Evolutionary conservation across 1,284 basidiomycete genomes (phyloP), one percentile per base, ranked within the genome.

Genomic region (Pseudozyma sp.): DNA sequence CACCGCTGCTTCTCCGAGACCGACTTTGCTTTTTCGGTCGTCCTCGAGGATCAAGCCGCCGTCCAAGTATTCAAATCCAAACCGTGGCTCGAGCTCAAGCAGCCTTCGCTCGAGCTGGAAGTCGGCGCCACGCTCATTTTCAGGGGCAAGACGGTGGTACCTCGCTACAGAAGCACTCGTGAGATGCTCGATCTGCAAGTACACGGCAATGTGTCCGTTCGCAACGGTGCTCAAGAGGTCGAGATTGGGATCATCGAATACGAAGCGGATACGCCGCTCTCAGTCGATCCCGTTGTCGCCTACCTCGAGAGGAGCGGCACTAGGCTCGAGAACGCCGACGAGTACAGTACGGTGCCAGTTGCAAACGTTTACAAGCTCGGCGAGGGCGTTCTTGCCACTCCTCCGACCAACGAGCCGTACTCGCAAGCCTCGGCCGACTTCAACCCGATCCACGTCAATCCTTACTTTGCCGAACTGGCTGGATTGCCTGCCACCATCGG

Each of bases 391-490:
- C 19, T 70, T 11, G 14, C 57, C 13, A 51, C 49, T 10, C 14
- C 53, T 10, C 68, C 59, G 30, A 92, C 93, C 56, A 98, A 98
- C 85, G 87, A 96, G 86, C 92, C 94, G 4, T 98, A 98, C 87
- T 97, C 94, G 5, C 91, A 91, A 85, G 90, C 95, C 65, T 98
- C 95, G 2, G 94, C 95, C 50, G 96, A 99, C 86, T 98, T 93
- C 88, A 98, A 89, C 85, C 92, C 93, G 13, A 97, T 99, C 77
- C 97, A 99, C 86, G 88, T 97, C 86, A 98, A 99, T 86, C 96
- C 96, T 0, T 98, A 98, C 88, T 98, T 99, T 87, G 90, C 96
- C 31, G 91, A 94, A 84, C 94, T 93, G 78, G 95, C 95, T 11
- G 89, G 91, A 16, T 90, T 99, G 19, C 95, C 95, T 30, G 92